phyloP scores from a whole-genome alignment of 768 basidiomycete species.

The Boletus insuetus region DNA sequence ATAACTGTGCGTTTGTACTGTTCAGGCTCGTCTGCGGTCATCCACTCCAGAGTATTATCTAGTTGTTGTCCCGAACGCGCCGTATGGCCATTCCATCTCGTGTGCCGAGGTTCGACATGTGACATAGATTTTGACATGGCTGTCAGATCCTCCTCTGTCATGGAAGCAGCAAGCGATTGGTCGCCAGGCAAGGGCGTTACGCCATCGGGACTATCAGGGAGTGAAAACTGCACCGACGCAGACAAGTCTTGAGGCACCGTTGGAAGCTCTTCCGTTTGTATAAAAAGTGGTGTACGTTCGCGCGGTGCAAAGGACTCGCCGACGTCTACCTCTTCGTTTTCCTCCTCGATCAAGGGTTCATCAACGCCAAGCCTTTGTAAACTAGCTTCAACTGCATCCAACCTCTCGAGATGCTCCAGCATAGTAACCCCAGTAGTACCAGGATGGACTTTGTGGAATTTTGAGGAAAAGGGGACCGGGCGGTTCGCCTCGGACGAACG shows the following conservation, averaged over 20 bases:
- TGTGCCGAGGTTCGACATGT: constrained; percentile 53
- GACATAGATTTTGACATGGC: constrained; percentile 77
- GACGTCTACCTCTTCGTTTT: constrained; percentile 62
- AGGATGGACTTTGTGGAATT: constrained; percentile 79
- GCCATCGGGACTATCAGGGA: constrained; percentile 52
- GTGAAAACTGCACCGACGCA: constrained; percentile 47
- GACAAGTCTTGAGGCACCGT: constrained; percentile 14
- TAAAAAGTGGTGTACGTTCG: constrained; percentile 14
- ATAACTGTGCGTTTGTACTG: constrained; percentile 59
- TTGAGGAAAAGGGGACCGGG: constrained; percentile 81
- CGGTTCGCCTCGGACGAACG: constrained; percentile 62
- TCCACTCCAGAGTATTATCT: constrained; percentile 43
- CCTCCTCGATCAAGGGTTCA: constrained; percentile 47
- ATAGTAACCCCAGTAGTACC: constrained; percentile 86
- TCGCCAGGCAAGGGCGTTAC: constrained; percentile 57
- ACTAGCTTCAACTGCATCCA: constrained; percentile 81
- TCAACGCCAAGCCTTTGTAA: constrained; percentile 69
- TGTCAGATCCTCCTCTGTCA: constrained; percentile 68
- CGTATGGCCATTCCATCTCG: constrained; percentile 35
- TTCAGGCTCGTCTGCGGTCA: constrained; percentile 38
- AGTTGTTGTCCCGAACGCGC: constrained; percentile 27
- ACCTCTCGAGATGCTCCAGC: constrained; percentile 78
- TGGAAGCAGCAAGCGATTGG: constrained; percentile 49
- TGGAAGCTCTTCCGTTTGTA: constrained; percentile 31
- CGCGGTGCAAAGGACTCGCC: constrained; percentile 43